Evolutionary conservation across 2,329 filamentous ascomycete species (phyloP).

Genomic region (Aspergillus pseudoterreus): DNA sequence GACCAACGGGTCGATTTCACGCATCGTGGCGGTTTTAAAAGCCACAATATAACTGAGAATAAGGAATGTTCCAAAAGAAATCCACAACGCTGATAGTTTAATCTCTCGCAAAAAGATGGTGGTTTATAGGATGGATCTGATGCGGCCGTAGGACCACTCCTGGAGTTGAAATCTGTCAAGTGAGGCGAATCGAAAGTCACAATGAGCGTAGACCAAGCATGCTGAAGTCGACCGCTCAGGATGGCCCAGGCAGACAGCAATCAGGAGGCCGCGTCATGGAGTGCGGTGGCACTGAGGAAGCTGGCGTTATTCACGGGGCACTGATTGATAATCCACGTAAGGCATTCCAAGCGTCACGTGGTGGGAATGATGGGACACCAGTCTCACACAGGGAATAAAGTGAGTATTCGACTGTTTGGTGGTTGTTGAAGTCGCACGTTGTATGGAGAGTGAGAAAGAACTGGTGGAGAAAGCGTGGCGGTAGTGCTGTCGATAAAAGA

Average conservation of each 20-base stretch:
- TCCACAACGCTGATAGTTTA: background rate
- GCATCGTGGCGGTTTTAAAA: slow-evolving; percentile 25
- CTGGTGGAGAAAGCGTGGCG: too few relatives aligned
- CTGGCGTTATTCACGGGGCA: background rate
- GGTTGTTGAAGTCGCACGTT: too few relatives aligned
- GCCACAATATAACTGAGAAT: background rate
- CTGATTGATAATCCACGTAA: background rate
- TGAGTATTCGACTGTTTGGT: too few relatives aligned
- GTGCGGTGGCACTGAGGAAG: background rate
- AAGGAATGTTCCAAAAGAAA: background rate
- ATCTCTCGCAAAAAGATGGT: too few relatives aligned
- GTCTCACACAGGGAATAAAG: too few relatives aligned
- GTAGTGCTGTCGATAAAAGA: too few relatives aligned
- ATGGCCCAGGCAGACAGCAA: background rate
- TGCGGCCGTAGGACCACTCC: too few relatives aligned
- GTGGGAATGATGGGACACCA: too few relatives aligned
- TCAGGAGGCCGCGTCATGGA: background rate
- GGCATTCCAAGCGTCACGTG: background rate
- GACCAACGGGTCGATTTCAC: slow-evolving; percentile 48
- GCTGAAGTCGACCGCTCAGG: slow-evolving; percentile 5
- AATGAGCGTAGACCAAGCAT: background rate
- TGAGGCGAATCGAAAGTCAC: background rate
- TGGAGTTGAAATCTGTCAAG: too few relatives aligned
- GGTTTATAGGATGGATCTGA: too few relatives aligned
- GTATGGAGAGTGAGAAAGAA: too few relatives aligned